Evolutionary conservation across 2,329 filamentous ascomycete species (phyloP).

Genomic region (Didymella pinodella): DNA sequence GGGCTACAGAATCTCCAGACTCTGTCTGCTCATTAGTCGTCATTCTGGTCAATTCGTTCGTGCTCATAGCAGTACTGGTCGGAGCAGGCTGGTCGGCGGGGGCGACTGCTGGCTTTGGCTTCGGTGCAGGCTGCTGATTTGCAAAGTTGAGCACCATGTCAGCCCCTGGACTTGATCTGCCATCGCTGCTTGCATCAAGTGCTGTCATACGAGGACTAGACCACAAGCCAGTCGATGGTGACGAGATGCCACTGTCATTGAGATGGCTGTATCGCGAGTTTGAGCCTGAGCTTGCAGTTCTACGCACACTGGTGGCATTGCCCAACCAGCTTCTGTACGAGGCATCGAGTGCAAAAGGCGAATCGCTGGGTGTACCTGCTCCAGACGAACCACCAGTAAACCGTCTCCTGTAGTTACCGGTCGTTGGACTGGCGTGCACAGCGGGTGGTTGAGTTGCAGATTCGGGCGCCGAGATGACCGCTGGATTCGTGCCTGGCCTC

Average conservation of each 20-base stretch:
- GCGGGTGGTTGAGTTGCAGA: slow-evolving; percentile 44
- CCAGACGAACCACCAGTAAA: slow-evolving; percentile 32
- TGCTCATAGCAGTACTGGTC: slow-evolving; percentile 17
- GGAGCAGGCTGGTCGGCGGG: slow-evolving; percentile 15
- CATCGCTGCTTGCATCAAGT: slow-evolving; percentile 29
- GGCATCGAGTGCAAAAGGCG: slow-evolving; percentile 41
- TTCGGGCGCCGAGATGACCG: slow-evolving; percentile 34
- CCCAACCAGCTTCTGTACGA: slow-evolving; percentile 46
- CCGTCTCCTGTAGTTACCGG: slow-evolving; percentile 32
- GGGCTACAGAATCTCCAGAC: slow-evolving; percentile 42
- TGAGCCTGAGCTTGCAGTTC: slow-evolving; percentile 46
- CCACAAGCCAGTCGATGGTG: slow-evolving; percentile 51
- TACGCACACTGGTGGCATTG: slow-evolving; percentile 52
- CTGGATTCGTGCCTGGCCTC: slow-evolving; percentile 59
- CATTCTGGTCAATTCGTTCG: slow-evolving; percentile 20
- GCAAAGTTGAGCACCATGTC: slow-evolving; percentile 49
- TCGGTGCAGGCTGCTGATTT: slow-evolving; percentile 31
- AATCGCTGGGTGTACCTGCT: slow-evolving; percentile 40
- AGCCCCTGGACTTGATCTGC: slow-evolving; percentile 34
- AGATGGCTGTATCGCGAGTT: slow-evolving; percentile 35
- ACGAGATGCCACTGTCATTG: slow-evolving; percentile 31
- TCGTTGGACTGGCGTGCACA: slow-evolving; percentile 37
- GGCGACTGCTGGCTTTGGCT: slow-evolving; percentile 18
- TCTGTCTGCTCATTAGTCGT: slow-evolving; percentile 42
- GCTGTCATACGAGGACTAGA: slow-evolving; percentile 40